phyloP scores from a whole-genome alignment of 1,139 yeast genomes.

The Sugiyamaella grinbergsii region DNA sequence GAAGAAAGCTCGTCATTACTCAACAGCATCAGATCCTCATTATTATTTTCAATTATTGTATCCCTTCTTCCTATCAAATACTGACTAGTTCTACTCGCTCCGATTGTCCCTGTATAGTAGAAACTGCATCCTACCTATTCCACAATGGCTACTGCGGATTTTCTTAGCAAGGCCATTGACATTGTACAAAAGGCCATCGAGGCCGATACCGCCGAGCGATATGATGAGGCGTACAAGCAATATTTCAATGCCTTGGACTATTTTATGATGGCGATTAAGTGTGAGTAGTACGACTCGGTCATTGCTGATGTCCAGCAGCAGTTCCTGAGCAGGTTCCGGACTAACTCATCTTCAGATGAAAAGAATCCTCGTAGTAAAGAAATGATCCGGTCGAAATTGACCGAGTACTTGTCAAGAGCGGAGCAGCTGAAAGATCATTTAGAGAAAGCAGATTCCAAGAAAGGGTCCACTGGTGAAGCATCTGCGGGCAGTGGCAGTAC shows the following conservation, averaged over 20 bases:
- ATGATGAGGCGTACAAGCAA: constrained; percentile 91
- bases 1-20: no score
- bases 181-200: constrained; percentile 93
- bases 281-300: no score
- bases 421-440: constrained; percentile 91
- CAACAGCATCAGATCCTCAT: no score
- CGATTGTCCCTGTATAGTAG: background rate
- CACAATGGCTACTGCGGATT: constrained; percentile 67
- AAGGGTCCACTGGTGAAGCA: constrained; percentile 48
- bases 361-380: constrained; percentile 89
- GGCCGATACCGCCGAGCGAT: constrained; percentile 86
- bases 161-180: constrained; percentile 89
- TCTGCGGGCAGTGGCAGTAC: constrained; percentile 58
- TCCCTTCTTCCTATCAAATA: no score
- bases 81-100: no score
- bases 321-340: no score
- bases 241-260: constrained; percentile 94
- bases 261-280: constrained; percentile 92
- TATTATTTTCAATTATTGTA: no score
- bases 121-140: background rate
- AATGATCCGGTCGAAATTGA: constrained; percentile 81
- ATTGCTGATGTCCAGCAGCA: no score
- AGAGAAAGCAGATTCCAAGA: constrained; percentile 57
- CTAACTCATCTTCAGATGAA: constrained; percentile 69
- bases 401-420: constrained; percentile 89